Base-by-base conservation (phyloP, 2,329 filamentous ascomycete species). In the Emergomyces orientalis region DNA sequence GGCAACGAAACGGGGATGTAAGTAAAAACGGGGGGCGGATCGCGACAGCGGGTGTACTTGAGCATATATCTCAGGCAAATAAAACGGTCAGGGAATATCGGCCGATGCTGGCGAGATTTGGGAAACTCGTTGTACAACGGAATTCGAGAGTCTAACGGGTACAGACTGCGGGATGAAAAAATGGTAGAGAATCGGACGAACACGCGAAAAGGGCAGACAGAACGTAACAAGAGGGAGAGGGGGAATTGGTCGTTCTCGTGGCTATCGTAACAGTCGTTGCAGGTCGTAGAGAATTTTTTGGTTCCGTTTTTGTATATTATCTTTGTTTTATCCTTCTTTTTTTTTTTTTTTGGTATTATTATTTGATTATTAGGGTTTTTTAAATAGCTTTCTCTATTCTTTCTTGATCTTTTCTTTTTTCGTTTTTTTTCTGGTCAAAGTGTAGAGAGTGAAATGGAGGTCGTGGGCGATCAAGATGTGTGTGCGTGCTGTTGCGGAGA, bases 211-310 rank as follows among this genome's bases (percentile, higher is more conserved):
- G 61, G 60, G 41, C 41, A 63, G 62, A 64, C 37, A 64, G 25
- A 64, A 55, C 41, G 58, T 55, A 58, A 60, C 45, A 62, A 56
- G 41, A 59, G 6, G 32, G 52, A 19, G 6, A 63, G 32, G 45
- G 62, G 54, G 60, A 43, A 64, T 57, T 41, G 55, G 59, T 61
- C 17, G 51, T 63, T 54, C 60, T 60, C 65, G 65, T 66, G 58
- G 64, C 57, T 63, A 62, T 70, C 69, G 69, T 70, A 67, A 70
- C 68, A 70, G 69, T 74, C 71, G 71, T 73, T 66, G 71, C 69
- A 69, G 65, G 69, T 71, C 68, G 68, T 70, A 61, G 64, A 65
- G 22, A 6, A 9, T n/a, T 32, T 49, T 47, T 17, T 7, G 25
- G 30, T 34, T 14, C 25, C 34, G 9, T 30, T 45, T 58, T 45